phyloP scores from a whole-genome alignment of 2,329 filamentous ascomycete genomes.

The Colletotrichum liriopes region DNA sequence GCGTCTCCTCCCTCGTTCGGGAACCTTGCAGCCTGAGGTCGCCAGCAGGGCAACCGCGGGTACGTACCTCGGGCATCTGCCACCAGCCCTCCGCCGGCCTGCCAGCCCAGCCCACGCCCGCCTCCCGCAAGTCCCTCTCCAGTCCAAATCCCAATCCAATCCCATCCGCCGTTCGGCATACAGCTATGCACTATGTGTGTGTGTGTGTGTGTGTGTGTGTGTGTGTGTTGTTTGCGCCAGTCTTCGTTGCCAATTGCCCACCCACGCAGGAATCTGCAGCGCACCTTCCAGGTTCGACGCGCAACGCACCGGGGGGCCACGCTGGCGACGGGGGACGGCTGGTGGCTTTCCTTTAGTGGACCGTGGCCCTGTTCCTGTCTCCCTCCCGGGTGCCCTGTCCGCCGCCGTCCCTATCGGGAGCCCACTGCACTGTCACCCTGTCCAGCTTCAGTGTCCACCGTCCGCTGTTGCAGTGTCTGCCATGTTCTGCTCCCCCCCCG shows the following conservation, averaged over 20 bases:
- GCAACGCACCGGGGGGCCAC: not conserved
- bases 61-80: conserved; percentile 4
- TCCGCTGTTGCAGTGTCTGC: not conserved
- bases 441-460: not conserved
- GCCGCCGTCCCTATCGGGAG: conserved; percentile 1
- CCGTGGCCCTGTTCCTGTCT: conserved; percentile 31
- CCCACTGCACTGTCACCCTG: not conserved
- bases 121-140: not conserved
- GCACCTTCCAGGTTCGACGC: not conserved
- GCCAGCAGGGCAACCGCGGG: not conserved
- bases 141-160: no score
- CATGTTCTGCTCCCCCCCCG: conserved; percentile 18
- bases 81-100: no score
- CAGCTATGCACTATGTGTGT: no score
- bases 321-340: not conserved
- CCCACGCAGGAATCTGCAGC: not conserved
- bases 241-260: not conserved
- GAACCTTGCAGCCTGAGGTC: conserved; percentile 19
- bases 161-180: not conserved
- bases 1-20: conserved; percentile 10
- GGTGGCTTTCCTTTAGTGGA: conserved; percentile 13
- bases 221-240: no score
- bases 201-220: no score
- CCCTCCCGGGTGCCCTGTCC: conserved; percentile 6
- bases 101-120: not conserved